Conservation (phyloP, 495 filamentous ascomycete genomes). For the Hyaloscypha finlandica region DNA sequence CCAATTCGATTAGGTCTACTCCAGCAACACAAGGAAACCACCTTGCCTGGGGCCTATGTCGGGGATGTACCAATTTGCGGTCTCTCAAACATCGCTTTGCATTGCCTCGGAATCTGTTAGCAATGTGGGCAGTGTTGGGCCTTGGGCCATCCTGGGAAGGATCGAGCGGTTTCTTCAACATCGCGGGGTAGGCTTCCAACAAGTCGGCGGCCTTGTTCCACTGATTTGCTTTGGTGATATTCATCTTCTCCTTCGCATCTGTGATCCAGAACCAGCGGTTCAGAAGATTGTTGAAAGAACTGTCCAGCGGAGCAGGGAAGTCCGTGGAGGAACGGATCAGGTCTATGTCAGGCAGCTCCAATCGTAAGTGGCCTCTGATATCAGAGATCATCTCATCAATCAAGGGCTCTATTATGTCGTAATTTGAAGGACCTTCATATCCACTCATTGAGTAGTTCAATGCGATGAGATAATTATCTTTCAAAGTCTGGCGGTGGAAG, state of each 20-base stretch:
- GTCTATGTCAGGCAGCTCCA: too few species aligned
- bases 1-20: slow-evolving; percentile 12
- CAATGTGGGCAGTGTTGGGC: slow-evolving; percentile 17
- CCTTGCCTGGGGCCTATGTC: background rate
- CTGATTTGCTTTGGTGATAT: slow-evolving; percentile 12
- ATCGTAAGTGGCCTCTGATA: too few species aligned
- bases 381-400: too few species aligned
- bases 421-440: too few species aligned
- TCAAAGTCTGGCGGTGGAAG: too few species aligned
- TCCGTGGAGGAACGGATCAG: too few species aligned
- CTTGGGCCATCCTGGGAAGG: slow-evolving; percentile 15
- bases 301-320: too few species aligned
- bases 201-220: slow-evolving; percentile 18
- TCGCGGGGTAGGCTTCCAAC: slow-evolving; percentile 8
- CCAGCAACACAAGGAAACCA: background rate
- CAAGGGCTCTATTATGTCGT: too few species aligned
- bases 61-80: background rate
- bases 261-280: slow-evolving; percentile 22
- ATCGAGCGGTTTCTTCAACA: slow-evolving; percentile 25
- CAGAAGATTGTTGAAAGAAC: background rate
- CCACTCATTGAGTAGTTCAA: too few species aligned
- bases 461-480: too few species aligned
- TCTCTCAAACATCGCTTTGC: slow-evolving; percentile 6
- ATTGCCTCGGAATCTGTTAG: background rate
- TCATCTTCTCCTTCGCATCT: slow-evolving; percentile 6